phyloP scores from a whole-genome alignment of 192 early-diverging fungal species.

The Piromyces sp. region DNA sequence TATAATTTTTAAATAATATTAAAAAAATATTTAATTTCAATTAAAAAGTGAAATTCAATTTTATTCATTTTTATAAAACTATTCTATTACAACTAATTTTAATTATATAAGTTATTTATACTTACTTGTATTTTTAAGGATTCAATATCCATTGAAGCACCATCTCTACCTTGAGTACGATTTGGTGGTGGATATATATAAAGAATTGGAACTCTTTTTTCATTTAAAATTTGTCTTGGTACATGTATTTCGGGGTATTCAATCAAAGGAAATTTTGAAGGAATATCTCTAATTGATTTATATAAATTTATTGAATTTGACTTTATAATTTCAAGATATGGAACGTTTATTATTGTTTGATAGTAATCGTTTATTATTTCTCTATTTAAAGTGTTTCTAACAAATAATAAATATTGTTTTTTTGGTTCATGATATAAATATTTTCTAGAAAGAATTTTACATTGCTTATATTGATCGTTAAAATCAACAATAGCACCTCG shows the following conservation, averaged over 20 bases:
- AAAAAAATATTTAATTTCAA: too few relatives aligned
- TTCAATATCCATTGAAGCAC: not conserved
- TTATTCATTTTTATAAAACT: too few relatives aligned
- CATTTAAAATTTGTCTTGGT: not conserved
- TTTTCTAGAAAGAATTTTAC: not conserved
- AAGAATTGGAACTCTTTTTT: not conserved
- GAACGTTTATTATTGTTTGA: not conserved
- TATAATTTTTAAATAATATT: too few relatives aligned
- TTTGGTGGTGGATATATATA: not conserved
- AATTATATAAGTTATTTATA: not conserved
- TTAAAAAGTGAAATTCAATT: too few relatives aligned
- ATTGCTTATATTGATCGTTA: not conserved
- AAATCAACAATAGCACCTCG: not conserved
- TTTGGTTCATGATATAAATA: not conserved
- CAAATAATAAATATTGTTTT: not conserved
- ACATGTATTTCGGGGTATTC: not conserved
- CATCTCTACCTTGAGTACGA: not conserved
- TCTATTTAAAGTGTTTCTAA: not conserved
- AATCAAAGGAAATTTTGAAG: not conserved
- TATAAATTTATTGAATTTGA: not conserved
- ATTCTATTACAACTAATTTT: too few relatives aligned
- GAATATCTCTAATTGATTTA: not conserved
- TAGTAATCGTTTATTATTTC: not conserved
- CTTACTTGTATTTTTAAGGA: not conserved
- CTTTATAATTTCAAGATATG: not conserved